These are phyloP conservation scores for Tuber indicum DNA, from an alignment of 495 filamentous ascomycete species.

Conservation along the genomic window DNA sequence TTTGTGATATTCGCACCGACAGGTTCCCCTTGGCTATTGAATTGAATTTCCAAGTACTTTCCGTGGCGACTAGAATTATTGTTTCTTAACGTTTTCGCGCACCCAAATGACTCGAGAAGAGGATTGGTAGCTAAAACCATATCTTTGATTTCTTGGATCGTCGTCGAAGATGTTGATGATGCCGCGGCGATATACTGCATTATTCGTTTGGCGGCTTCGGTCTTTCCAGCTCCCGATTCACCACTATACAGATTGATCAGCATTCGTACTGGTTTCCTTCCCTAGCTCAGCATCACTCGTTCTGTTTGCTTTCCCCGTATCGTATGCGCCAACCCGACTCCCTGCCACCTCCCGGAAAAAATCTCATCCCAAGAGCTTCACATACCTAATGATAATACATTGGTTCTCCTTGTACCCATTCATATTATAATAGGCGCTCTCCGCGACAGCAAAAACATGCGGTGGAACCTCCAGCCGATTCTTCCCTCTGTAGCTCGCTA, in stretches of 20 bases:
- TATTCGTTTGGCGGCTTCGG: conserved; percentile 96
- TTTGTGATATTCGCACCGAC: conserved; percentile 97
- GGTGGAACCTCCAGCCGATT: conserved; percentile 93
- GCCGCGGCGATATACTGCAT: conserved; percentile 99
- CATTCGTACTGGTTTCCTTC: neutral
- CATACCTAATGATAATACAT: conserved; percentile 88
- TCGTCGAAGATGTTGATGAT: conserved; percentile 77
- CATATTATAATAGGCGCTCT: conserved; percentile 98
- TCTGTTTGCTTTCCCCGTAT: neutral
- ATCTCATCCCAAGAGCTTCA: neutral
- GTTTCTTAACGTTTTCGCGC: conserved; percentile 94
- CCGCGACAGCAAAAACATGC: conserved; percentile 96
- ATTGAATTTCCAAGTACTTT: conserved; percentile 96
- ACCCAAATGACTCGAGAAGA: conserved; percentile 93
- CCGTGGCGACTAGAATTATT: conserved; percentile 98
- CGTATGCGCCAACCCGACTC: neutral
- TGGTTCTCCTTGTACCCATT: conserved; percentile 99
- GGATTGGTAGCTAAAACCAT: conserved; percentile 99
- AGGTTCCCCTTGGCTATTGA: conserved; percentile 87
- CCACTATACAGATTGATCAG: conserved; percentile 46
- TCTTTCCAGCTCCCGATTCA: conserved; percentile 97
- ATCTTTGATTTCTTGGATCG: conserved; percentile 96
- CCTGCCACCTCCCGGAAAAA: neutral
- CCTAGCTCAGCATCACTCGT: neutral
- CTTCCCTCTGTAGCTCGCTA: conserved; percentile 88